Evolutionary conservation across 495 filamentous ascomycete species (phyloP), one percentile per base, ranked within the genome.

Genomic region (Xanthoparmelia taractica): DNA sequence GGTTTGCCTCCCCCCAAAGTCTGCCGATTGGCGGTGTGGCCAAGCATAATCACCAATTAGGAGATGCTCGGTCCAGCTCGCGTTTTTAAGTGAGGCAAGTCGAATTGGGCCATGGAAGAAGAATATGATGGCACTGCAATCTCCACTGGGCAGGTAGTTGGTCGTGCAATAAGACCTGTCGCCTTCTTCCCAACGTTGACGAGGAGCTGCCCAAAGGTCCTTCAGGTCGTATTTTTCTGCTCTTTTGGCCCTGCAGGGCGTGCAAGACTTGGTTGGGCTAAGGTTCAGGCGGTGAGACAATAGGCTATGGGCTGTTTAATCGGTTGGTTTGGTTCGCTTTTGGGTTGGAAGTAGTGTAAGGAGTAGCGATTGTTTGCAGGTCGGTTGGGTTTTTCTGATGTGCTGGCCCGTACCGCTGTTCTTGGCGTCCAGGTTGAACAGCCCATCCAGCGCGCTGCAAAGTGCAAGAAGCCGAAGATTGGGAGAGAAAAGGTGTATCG

Each of bases 361-460:
- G n/a, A n/a, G n/a, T n/a, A n/a, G n/a, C n/a, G 25, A 27, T 31
- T 63, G 61, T 63, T 58, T 63, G 54, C 61, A 63, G 36, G 18
- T 25, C 33, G 40, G 18, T 29, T 57, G 41, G 45, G 7, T n/a
- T n/a, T 36, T 10, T 36, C 41, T 23, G 23, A 58, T 63, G 61
- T 63, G 61, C 31, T 63, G 61, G 61, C 61, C 55, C 54, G 52
- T 63, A 50, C 60, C 60, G 60, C 48, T 31, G 17, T 25, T 48
- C 59, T 40, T 31, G 38, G 33, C 25, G 25, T 13, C 10, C n/a
- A 62, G 50, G 23, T 57, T 58, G 61, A 18, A 58, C 61, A 63
- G 29, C 27, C 47, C 52, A 57, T 18, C 17, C 29, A 56, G 29
- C 23, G 38, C 33, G 34, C n/a, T 17, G 40, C 11, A 55, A 1